These are phyloP conservation scores for Pinus albicaulis DNA, from an alignment of 75 land plant genomes.

Conservation along the genomic window DNA sequence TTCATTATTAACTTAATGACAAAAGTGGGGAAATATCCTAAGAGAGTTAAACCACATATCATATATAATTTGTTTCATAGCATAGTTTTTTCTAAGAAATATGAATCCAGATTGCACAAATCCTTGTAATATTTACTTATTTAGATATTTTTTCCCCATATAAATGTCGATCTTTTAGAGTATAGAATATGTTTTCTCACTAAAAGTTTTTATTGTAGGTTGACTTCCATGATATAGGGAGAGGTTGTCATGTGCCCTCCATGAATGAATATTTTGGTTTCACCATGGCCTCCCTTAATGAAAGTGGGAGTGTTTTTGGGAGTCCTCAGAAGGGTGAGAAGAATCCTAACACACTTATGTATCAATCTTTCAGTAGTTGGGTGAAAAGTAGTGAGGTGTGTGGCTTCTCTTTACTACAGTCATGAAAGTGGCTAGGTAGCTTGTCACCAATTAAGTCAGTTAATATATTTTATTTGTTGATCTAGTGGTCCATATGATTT, in stretches of 20 bases:
- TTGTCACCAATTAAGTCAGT: not conserved
- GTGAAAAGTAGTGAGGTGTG: slow-evolving; percentile 95
- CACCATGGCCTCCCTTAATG: slow-evolving; percentile 91
- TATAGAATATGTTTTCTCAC: not conserved
- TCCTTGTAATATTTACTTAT: not conserved
- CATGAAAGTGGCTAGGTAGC: not conserved
- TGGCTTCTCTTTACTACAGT: not conserved
- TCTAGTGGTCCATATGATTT: slow-evolving; percentile 97
- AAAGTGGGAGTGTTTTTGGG: slow-evolving; percentile 82
- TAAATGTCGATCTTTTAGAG: not conserved
- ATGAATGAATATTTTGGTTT: slow-evolving; percentile 97
- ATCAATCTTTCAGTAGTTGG: slow-evolving; percentile 97
- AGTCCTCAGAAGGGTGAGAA: slow-evolving; percentile 89
- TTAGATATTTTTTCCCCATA: too few relatives aligned
- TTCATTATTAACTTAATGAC: not conserved
- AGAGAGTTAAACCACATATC: not conserved
- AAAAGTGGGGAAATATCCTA: not conserved
- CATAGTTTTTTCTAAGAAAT: not conserved
- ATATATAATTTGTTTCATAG: not conserved
- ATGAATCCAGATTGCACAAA: not conserved
- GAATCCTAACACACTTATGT: slow-evolving; percentile 87
- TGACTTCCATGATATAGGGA: slow-evolving; percentile 92
- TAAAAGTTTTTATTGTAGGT: slow-evolving; percentile 50
- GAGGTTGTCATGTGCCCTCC: slow-evolving; percentile 81
- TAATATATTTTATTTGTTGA: not conserved